A percentile compares a stretch with the other conserved stretches of the same genome.
Evolutionary conservation across 176 grass and related monocot genomes (phyloP).

Genomic region (Bromus sterilis): DNA sequence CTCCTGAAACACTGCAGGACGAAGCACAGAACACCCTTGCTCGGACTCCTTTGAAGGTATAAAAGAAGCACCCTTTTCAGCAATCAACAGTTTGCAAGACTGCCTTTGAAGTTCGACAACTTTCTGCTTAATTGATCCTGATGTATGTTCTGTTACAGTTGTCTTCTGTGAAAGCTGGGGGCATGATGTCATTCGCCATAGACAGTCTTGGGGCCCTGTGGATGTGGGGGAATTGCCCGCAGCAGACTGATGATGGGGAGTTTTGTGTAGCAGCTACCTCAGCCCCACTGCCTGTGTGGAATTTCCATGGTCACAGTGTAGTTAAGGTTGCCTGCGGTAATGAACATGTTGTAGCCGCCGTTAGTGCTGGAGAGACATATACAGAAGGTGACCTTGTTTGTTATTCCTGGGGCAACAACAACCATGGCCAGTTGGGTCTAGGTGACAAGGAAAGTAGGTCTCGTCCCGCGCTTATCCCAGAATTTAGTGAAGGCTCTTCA

Average conservation of each 20-base stretch:
- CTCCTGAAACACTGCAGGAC: constrained; percentile 38
- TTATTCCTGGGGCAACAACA: constrained; percentile 89
- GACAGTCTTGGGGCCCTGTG: constrained; percentile 83
- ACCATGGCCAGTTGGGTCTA: constrained; percentile 84
- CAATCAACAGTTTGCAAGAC: neutral
- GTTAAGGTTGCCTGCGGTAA: constrained; percentile 96
- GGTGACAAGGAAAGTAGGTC: constrained; percentile 72
- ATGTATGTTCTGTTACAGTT: constrained; percentile 43
- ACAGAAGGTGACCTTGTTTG: constrained; percentile 61
- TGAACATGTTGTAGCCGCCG: constrained; percentile 87
- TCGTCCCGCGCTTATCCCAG: constrained; percentile 50
- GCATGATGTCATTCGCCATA: constrained; percentile 99
- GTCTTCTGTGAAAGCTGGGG: constrained; percentile 79
- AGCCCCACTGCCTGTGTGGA: constrained; percentile 76
- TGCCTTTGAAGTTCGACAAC: neutral
- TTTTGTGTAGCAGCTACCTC: constrained; percentile 45
- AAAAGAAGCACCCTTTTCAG: neutral
- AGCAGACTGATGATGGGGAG: constrained; percentile 53
- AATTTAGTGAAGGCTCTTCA: constrained; percentile 58
- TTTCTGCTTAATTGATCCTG: neutral
- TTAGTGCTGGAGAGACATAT: constrained; percentile 69
- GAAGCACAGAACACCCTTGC: constrained; percentile 1
- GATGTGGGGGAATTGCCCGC: constrained; percentile 90
- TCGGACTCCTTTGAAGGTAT: constrained; percentile 55
- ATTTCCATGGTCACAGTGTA: constrained; percentile 81